These are phyloP conservation scores for Meira miltonrushii DNA, from an alignment of 1,284 basidiomycete genomes.

Conservation along the genomic window DNA sequence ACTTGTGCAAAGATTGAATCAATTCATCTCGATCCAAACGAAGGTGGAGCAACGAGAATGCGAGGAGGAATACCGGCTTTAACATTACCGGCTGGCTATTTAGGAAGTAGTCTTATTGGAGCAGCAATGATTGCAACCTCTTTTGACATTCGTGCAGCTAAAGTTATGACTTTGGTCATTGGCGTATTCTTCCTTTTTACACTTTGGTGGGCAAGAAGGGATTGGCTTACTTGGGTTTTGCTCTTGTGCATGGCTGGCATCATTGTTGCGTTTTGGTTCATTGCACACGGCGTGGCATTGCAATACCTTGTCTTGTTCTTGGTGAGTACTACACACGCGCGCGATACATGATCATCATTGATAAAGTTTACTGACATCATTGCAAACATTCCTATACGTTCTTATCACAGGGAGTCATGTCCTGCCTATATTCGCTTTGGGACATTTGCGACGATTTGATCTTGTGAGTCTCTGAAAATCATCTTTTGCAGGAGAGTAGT, in stretches of 20 bases:
- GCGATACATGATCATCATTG: background rate
- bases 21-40: constrained; percentile 58
- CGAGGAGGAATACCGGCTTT: constrained; percentile 81
- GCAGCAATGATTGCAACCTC: constrained; percentile 80
- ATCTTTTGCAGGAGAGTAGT: background rate
- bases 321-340: constrained; percentile 64
- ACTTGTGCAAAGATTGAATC: constrained; percentile 85
- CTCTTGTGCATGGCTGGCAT: constrained; percentile 39
- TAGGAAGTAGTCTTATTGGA: constrained; percentile 74
- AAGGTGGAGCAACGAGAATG: constrained; percentile 89
- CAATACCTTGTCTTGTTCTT: constrained; percentile 75
- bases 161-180: constrained; percentile 63
- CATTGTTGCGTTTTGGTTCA: constrained; percentile 38
- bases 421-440: constrained; percentile 44
- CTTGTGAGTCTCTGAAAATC: constrained; percentile 19
- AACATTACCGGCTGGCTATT: constrained; percentile 65
- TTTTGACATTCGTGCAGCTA: constrained; percentile 88
- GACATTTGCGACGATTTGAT: constrained; percentile 72
- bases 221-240: constrained; percentile 60
- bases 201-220: constrained; percentile 75
- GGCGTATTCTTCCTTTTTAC: constrained; percentile 85
- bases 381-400: background rate
- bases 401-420: constrained; percentile 37
- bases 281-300: constrained; percentile 32
- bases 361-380: too few relatives aligned